Percentiles rank a stretch among this genome's conserved stretches.
Conservation (phyloP, 2,329 filamentous ascomycete genomes). For the Huntiella bhutanensis region DNA sequence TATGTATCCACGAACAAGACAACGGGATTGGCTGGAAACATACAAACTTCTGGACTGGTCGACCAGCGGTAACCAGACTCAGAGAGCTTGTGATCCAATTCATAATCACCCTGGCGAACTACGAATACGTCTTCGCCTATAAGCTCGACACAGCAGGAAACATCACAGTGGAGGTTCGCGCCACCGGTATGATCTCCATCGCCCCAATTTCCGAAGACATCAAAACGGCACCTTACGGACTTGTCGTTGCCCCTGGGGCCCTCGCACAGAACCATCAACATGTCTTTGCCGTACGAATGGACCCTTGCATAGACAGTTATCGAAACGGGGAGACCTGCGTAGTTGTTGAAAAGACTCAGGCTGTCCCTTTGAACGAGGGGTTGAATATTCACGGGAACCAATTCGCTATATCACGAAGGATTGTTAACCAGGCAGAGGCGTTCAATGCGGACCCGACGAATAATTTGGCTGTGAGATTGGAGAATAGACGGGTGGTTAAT, state of each 20-base stretch:
- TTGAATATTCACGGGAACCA: slow-evolving; percentile 43
- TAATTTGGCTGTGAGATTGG: slow-evolving; percentile 31
- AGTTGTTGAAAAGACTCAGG: slow-evolving; percentile 21
- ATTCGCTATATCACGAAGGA: slow-evolving; percentile 33
- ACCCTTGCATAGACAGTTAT: slow-evolving; percentile 39
- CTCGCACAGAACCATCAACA: slow-evolving; percentile 55
- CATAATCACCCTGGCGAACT: slow-evolving; percentile 51
- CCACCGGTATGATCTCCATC: slow-evolving; percentile 46
- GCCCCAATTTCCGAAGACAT: slow-evolving; percentile 37
- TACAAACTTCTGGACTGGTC: slow-evolving; percentile 45
- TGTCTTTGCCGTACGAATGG: slow-evolving; percentile 45
- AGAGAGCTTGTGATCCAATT: slow-evolving; percentile 48
- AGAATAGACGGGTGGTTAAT: slow-evolving; percentile 28
- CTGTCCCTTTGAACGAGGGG: slow-evolving; percentile 23
- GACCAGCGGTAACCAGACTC: slow-evolving; percentile 39
- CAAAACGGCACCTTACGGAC: slow-evolving; percentile 34
- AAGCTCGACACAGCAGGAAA: slow-evolving; percentile 43
- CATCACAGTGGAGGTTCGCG: slow-evolving; percentile 41
- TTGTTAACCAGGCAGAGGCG: slow-evolving; percentile 26
- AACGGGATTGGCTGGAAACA: slow-evolving; percentile 56
- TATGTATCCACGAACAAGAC: slow-evolving; percentile 55
- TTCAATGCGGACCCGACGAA: slow-evolving; percentile 33
- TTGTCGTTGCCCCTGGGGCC: slow-evolving; percentile 42
- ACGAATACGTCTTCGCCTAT: slow-evolving; percentile 40
- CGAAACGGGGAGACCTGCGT: slow-evolving; percentile 30